Evolutionary conservation across 805 yeast species (phyloP).

Genomic region (Kluyveromyces wickerhamii): DNA sequence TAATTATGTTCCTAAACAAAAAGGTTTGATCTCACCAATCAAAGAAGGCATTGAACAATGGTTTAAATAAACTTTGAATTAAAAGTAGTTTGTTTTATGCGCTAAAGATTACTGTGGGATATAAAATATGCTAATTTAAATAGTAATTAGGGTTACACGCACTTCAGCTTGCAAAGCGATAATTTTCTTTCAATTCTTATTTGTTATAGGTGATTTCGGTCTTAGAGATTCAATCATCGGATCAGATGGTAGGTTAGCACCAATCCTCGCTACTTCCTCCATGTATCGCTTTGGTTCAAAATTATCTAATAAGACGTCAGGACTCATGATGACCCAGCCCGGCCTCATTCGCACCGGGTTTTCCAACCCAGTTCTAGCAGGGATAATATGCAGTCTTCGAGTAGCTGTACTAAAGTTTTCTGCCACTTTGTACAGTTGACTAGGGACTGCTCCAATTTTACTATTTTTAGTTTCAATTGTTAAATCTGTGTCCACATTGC

Average conservation of each 20-base stretch:
- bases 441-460: slow-evolving; percentile 52
- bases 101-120: too few relatives aligned
- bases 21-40: slow-evolving; percentile 58
- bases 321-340: slow-evolving; percentile 90
- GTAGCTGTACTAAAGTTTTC: slow-evolving; percentile 84
- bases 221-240: slow-evolving; percentile 71
- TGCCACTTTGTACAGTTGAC: slow-evolving; percentile 68
- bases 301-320: slow-evolving; percentile 71
- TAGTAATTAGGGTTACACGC: slow-evolving; percentile 4
- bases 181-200: slow-evolving; percentile 9
- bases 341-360: slow-evolving; percentile 59
- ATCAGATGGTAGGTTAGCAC: slow-evolving; percentile 54
- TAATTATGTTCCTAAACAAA: slow-evolving; percentile 71
- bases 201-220: slow-evolving; percentile 67
- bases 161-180: too few relatives aligned
- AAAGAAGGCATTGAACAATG: slow-evolving; percentile 44
- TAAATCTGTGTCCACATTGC: slow-evolving; percentile 86
- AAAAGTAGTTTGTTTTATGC: neutral
- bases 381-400: slow-evolving; percentile 77
- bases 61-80: slow-evolving; percentile 35
- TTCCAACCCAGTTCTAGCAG: slow-evolving; percentile 58
- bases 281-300: slow-evolving; percentile 45
- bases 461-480: slow-evolving; percentile 49
- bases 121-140: neutral
- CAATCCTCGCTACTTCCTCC: slow-evolving; percentile 37